These are phyloP conservation scores for Pedinophyceae sp. DNA, from an alignment of 139 green algal genomes.

Conservation along the genomic window DNA sequence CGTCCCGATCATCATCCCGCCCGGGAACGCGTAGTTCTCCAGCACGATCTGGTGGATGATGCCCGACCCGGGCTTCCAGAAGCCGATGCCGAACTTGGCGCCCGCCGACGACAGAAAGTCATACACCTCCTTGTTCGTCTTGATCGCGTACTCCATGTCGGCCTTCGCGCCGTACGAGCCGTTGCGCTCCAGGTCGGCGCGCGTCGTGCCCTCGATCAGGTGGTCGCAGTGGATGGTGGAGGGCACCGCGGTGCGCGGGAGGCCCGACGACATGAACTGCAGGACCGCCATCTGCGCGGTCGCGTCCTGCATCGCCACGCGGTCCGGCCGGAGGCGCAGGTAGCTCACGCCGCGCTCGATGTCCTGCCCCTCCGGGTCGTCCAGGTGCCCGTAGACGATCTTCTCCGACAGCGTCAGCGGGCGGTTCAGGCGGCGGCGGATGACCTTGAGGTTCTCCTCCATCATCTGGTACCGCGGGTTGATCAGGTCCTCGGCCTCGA, in stretches of 20 bases:
- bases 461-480: conserved; percentile 81
- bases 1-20: conserved; percentile 88
- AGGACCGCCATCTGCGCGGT: conserved; percentile 93
- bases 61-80: conserved; percentile 80
- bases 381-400: conserved; percentile 87
- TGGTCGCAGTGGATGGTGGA: conserved; percentile 93
- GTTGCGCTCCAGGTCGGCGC: conserved; percentile 55
- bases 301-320: conserved; percentile 90
- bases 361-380: conserved; percentile 69
- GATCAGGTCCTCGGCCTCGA: conserved; percentile 55
- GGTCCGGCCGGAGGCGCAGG: conserved; percentile 71
- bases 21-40: conserved; percentile 90
- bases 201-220: conserved; percentile 87
- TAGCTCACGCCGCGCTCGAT: conserved; percentile 72
- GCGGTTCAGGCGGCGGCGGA: conserved; percentile 64
- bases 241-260: conserved; percentile 73
- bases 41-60: conserved; percentile 97
- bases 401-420: conserved; percentile 83
- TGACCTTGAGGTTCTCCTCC: conserved; percentile 65
- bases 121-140: conserved; percentile 61
- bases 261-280: conserved; percentile 87
- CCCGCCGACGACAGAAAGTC: conserved; percentile 78
- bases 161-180: conserved; percentile 53
- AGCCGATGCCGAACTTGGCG: conserved; percentile 86
- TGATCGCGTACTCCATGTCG: conserved; percentile 54